Base-by-base conservation (phyloP, 1,139 yeast genomes). In the Scheffersomyces insectosa region DNA sequence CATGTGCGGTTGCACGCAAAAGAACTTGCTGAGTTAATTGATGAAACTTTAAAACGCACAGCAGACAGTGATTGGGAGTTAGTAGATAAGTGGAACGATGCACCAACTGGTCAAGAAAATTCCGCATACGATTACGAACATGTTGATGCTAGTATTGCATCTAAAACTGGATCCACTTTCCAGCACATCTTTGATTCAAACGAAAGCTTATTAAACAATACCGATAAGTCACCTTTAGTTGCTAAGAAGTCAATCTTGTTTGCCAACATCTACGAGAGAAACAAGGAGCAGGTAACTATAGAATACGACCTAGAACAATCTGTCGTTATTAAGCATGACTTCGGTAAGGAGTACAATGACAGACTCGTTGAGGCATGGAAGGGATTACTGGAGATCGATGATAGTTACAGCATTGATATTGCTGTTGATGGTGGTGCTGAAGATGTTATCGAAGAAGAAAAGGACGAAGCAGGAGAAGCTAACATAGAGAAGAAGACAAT, bases 1-100 rank as follows among this genome's bases (percentile, higher is more conserved):
- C 72, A 69, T 58, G 88, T 82, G 31, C 75, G 88, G 50, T 67
- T 73, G 33, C 72, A 77, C 61, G 80, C 88, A 1, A 72, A 73
- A 44, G 80, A 75, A 37, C 54, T 89, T 32, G 84, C 90, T 0
- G 69, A 66, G 14, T 53, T 88, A 37, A 79, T 89, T 13, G 65
- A 68, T 36, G 54, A 55, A 7, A 63, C 75, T 0, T 50, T 72
- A 28, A 52, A 55, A 27, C 28, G 39, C 23, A 34, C 40, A 16
- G 44, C 48, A n/a, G 47, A 29, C 47, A 38, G 38, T 20, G 52
- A 49, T 31, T 41, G 47, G 54, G 60, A 59, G 13, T 50, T 65
- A 42, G 65, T 63, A 9, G 70, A 68, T 42, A 55, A 55, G 38
- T 54, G 65, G 61, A 49, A 51, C 43, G 47, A 51, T 30, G 45